Evolutionary conservation across 2,329 filamentous ascomycete genomes (phyloP).

Genomic region (Diaporthe ampelina): DNA sequence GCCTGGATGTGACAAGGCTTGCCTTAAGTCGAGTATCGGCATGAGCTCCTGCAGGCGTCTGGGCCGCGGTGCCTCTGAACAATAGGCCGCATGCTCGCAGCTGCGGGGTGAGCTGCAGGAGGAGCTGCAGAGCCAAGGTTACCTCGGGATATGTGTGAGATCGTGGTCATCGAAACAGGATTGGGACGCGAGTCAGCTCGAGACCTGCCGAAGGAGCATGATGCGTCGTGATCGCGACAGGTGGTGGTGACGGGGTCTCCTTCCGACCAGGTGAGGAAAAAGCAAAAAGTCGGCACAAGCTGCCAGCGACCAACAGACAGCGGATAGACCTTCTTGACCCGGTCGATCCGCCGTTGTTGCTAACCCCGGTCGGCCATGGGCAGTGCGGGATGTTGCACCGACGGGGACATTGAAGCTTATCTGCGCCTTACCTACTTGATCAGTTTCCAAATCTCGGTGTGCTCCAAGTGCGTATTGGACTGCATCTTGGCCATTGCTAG

Average conservation of each 20-base stretch:
- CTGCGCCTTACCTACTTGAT: slow-evolving; percentile 31
- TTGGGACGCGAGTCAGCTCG: slow-evolving; percentile 31
- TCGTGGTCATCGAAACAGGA: slow-evolving; percentile 26
- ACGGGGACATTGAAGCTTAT: slow-evolving; percentile 24
- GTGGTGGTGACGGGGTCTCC: slow-evolving; percentile 21
- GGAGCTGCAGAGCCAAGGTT: slow-evolving; percentile 36
- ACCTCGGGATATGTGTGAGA: slow-evolving; percentile 33
- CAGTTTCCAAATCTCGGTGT: slow-evolving; percentile 8
- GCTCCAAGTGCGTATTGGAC: slow-evolving; percentile 14
- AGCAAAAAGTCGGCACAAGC: slow-evolving; percentile 23
- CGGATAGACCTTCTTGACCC: slow-evolving; percentile 14
- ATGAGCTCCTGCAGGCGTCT: slow-evolving; percentile 30
- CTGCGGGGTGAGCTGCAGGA: slow-evolving; percentile 38
- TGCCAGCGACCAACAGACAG: background rate
- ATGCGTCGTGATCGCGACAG: background rate
- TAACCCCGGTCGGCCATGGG: slow-evolving; percentile 15
- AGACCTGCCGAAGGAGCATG: slow-evolving; percentile 16
- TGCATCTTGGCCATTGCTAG: slow-evolving; percentile 10
- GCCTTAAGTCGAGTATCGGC: slow-evolving; percentile 35
- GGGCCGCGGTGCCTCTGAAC: background rate
- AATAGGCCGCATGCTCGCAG: slow-evolving; percentile 21
- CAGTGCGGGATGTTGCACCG: slow-evolving; percentile 27
- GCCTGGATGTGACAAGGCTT: slow-evolving; percentile 38
- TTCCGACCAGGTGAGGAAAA: slow-evolving; percentile 23
- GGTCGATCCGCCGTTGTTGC: slow-evolving; percentile 19